Evolutionary conservation across 139 green algal species (phyloP).

Genomic region (Closterium sp.): DNA sequence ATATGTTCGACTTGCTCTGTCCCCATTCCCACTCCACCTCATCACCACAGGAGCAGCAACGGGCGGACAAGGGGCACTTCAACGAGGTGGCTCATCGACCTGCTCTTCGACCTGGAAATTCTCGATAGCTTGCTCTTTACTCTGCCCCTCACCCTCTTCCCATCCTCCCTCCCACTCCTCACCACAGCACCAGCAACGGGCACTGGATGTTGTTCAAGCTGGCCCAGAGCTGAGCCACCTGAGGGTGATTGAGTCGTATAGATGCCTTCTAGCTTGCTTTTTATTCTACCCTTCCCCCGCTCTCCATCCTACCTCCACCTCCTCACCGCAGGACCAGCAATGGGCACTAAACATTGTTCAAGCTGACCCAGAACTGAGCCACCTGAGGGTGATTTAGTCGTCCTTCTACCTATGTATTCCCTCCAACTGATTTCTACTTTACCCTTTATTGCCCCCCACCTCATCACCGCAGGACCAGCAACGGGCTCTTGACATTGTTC

Average conservation of each 20-base stretch:
- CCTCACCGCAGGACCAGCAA: constrained; percentile 76
- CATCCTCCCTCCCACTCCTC: not conserved
- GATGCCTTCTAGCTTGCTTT: constrained; percentile 90
- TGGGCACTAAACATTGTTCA: constrained; percentile 74
- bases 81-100: no score
- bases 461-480: constrained; percentile 83
- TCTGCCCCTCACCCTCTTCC: not conserved
- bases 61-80: no score
- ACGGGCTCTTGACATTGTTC: constrained; percentile 72
- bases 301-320: constrained; percentile 49
- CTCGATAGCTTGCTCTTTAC: not conserved
- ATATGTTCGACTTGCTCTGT: no score
- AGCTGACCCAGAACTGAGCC: constrained; percentile 66
- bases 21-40: no score
- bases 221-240: constrained; percentile 74
- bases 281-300: constrained; percentile 86
- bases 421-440: not conserved
- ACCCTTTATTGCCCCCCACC: not conserved
- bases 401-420: constrained; percentile 51
- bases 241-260: constrained; percentile 69
- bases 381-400: constrained; percentile 70
- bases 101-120: no score
- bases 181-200: constrained; percentile 79
- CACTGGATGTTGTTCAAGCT: constrained; percentile 70
- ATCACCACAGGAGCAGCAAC: no score